These are phyloP conservation scores for Malus sylvestris DNA, from an alignment of 306 rosid genomes.

Conservation along the genomic window DNA sequence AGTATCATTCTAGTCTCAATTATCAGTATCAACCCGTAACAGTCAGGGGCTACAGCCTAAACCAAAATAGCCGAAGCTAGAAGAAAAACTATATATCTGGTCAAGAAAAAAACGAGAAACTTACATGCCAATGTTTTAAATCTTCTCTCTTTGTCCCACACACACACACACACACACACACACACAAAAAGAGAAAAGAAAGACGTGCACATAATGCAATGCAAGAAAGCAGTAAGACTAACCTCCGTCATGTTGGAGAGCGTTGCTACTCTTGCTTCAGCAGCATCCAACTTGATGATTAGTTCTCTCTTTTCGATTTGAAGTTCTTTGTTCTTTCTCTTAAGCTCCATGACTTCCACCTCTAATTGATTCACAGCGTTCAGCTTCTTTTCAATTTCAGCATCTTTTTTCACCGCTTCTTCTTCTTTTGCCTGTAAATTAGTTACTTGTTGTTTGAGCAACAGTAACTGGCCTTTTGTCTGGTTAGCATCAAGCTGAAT, in stretches of 20 bases:
- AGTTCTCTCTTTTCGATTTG: conserved; percentile 82
- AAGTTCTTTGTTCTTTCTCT: conserved; percentile 78
- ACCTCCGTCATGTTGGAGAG: conserved; percentile 88
- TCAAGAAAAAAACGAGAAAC: neutral
- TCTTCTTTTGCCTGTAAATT: conserved; percentile 75
- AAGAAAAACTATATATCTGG: neutral
- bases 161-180: neutral
- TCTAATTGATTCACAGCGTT: conserved; percentile 66
- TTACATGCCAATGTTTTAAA: neutral
- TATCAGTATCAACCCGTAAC: neutral
- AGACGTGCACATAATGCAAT: neutral
- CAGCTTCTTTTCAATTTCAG: conserved; percentile 62
- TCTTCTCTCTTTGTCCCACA: neutral
- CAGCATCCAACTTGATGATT: conserved; percentile 56
- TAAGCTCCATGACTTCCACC: conserved; percentile 67
- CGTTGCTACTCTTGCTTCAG: conserved; percentile 46
- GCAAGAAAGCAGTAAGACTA: conserved; percentile 12
- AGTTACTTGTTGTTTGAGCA: conserved; percentile 88
- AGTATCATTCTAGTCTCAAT: neutral
- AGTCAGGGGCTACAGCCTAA: neutral
- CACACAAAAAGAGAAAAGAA: neutral
- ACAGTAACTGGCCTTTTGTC: conserved; percentile 78
- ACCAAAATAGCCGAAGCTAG: neutral
- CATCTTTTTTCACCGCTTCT: conserved; percentile 65
- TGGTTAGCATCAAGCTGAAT: conserved; percentile 83